Conservation (phyloP, 2,329 filamentous ascomycete species). For the Fusarium algeriense region DNA sequence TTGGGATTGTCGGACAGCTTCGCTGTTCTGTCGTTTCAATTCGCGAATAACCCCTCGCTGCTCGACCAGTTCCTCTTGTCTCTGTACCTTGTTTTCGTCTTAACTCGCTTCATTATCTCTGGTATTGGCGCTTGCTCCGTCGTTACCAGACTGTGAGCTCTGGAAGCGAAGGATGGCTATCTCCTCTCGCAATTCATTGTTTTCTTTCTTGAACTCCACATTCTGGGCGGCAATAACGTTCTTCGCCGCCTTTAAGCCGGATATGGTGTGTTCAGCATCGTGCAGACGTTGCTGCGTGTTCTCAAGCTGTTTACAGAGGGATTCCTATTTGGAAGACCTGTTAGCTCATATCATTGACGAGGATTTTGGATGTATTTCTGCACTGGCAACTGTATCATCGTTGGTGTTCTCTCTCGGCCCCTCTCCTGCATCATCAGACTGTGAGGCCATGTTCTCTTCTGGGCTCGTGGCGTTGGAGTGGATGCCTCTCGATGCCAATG, state of each 20-base stretch:
- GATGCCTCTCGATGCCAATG: fast-evolving
- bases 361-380: no score
- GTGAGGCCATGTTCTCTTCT: background rate
- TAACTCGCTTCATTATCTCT: background rate
- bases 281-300: background rate
- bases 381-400: background rate
- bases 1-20: background rate
- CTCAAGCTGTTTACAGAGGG: background rate
- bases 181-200: fast-evolving
- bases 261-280: background rate
- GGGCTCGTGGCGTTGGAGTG: background rate
- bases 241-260: background rate
- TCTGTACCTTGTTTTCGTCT: background rate
- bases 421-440: background rate
- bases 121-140: no score
- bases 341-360: no score
- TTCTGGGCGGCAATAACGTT: fast-evolving
- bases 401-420: background rate
- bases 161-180: fast-evolving
- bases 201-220: background rate
- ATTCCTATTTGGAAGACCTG: no score
- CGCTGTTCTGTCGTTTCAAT: background rate
- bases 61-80: background rate
- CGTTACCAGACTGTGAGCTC: background rate
- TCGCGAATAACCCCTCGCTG: background rate